These are phyloP conservation scores for Suillus clintonianus DNA, from an alignment of 768 basidiomycete species.

Conservation along the genomic window DNA sequence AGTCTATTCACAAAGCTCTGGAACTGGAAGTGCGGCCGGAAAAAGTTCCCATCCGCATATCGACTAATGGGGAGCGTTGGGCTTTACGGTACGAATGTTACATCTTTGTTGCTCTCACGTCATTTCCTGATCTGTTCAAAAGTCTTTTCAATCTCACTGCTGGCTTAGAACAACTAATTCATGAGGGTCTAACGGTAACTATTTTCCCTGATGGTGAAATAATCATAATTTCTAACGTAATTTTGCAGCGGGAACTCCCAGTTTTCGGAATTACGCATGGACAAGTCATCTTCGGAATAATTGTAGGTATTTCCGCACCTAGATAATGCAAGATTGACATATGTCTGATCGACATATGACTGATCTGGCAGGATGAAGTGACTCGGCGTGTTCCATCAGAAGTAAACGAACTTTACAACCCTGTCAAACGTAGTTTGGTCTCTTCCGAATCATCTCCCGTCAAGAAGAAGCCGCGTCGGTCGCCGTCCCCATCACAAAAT, in stretches of 20 bases:
- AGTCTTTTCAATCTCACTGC: constrained; percentile 77
- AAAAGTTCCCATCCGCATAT: constrained; percentile 51
- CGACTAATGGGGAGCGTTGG: constrained; percentile 73
- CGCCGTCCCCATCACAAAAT: constrained; percentile 19
- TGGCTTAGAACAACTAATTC: constrained; percentile 54
- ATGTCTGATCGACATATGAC: constrained; percentile 2
- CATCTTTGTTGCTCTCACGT: not conserved
- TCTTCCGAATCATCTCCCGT: constrained; percentile 23
- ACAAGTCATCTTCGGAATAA: constrained; percentile 69
- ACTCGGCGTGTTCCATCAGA: constrained; percentile 15
- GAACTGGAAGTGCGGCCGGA: constrained; percentile 71
- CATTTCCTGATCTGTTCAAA: constrained; percentile 1
- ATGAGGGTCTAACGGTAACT: constrained; percentile 54
- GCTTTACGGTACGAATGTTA: constrained; percentile 57
- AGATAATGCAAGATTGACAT: not conserved
- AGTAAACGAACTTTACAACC: constrained; percentile 1
- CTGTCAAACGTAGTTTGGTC: constrained; percentile 16
- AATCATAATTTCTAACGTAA: not conserved
- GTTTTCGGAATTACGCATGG: constrained; percentile 75
- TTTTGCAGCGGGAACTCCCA: constrained; percentile 73
- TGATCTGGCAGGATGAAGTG: constrained; percentile 54
- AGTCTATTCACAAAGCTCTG: constrained; percentile 77
- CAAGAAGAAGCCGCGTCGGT: constrained; percentile 28
- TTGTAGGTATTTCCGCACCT: constrained; percentile 46
- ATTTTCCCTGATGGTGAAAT: not conserved